These are phyloP conservation scores for Trifolium pratense DNA, from an alignment of 306 rosid species.

Conservation along the genomic window DNA sequence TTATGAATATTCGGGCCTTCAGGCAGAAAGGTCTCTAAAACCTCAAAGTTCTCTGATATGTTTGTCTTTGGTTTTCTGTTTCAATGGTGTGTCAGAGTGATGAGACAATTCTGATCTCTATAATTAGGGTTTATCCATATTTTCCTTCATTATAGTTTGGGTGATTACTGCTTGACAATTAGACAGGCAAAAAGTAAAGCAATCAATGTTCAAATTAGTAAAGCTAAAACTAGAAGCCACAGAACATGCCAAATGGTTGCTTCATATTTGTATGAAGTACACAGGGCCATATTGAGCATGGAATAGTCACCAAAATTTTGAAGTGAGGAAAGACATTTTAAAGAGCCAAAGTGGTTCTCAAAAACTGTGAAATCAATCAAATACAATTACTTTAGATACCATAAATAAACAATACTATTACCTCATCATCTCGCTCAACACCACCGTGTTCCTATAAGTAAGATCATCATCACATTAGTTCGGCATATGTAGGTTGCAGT, in stretches of 20 bases:
- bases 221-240: conserved; percentile 13
- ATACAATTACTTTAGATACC: conserved; percentile 34
- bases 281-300: conserved; percentile 22
- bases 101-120: background rate
- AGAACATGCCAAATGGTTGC: conserved; percentile 16
- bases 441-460: conserved; percentile 71
- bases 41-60: background rate
- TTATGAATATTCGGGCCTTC: background rate
- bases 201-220: conserved; percentile 18
- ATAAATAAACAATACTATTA: conserved; percentile 45
- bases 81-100: background rate
- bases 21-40: background rate
- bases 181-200: conserved; percentile 6
- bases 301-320: background rate
- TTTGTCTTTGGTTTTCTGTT: background rate
- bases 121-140: background rate
- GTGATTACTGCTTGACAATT: background rate
- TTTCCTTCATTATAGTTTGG: background rate
- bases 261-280: conserved; percentile 23
- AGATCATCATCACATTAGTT: conserved; percentile 37
- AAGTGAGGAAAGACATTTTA: conserved; percentile 23
- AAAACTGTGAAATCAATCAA: conserved; percentile 28
- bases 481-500: conserved; percentile 7
- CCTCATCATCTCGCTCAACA: conserved; percentile 90
- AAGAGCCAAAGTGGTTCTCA: conserved; percentile 33